Percentiles rank a stretch among this genome's conserved stretches.
Evolutionary conservation across 768 basidiomycete genomes (phyloP).

Genomic region (Astraeus odoratus): DNA sequence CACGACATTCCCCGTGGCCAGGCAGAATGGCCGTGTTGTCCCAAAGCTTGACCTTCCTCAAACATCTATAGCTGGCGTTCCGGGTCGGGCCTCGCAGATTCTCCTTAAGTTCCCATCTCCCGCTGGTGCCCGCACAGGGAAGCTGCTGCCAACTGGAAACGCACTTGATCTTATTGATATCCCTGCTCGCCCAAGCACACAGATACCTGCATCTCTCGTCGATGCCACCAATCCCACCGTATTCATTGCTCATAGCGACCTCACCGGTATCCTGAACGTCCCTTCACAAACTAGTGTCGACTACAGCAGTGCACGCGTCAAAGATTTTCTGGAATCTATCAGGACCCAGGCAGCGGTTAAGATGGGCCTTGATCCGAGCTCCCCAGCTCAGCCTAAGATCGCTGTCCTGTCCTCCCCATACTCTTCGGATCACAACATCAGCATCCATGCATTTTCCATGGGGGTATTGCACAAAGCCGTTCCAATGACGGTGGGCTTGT

Average conservation of each 20-base stretch:
- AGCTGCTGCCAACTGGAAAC: constrained; percentile 56
- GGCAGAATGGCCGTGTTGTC: constrained; percentile 7
- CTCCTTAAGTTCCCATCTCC: constrained; percentile 61
- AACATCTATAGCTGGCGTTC: constrained; percentile 58
- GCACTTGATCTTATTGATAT: constrained; percentile 39
- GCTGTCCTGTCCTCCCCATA: constrained; percentile 42
- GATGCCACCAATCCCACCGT: constrained; percentile 76
- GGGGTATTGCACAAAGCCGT: constrained; percentile 65
- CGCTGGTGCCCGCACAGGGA: constrained; percentile 63
- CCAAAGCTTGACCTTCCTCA: constrained; percentile 43
- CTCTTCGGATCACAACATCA: constrained; percentile 28
- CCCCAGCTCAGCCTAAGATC: constrained; percentile 68
- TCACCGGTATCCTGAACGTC: constrained; percentile 34
- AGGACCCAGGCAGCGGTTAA: constrained; percentile 46
- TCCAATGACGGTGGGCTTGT: constrained; percentile 67
- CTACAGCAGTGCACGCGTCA: constrained; percentile 7
- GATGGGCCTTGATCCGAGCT: constrained; percentile 60
- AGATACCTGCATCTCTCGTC: constrained; percentile 45
- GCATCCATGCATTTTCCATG: constrained; percentile 61
- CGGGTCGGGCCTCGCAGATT: constrained; percentile 59
- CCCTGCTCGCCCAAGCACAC: constrained; percentile 10
- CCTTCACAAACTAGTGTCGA: constrained; percentile 1
- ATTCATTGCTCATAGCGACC: constrained; percentile 43
- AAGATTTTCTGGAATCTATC: constrained; percentile 41
- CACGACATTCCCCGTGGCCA: constrained; percentile 56